These are phyloP conservation scores for Talaromyces nanjingensis DNA, from an alignment of 495 filamentous ascomycete species.

Conservation along the genomic window DNA sequence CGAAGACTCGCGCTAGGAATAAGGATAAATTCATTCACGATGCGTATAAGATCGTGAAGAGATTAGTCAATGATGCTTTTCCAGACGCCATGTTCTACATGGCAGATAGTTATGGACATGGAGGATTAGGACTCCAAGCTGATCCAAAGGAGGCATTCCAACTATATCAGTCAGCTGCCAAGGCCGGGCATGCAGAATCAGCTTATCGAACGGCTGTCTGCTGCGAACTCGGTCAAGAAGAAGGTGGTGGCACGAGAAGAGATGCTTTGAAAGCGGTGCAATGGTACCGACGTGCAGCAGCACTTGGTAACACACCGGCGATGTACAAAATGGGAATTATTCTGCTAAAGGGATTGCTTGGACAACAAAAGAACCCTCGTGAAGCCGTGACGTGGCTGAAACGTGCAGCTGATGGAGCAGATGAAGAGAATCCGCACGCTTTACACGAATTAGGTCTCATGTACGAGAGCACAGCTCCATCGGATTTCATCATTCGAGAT, in stretches of 20 bases:
- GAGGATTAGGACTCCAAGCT: conserved; percentile 57
- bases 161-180: conserved; percentile 90
- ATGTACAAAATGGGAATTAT: conserved; percentile 99
- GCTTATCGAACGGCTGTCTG: conserved; percentile 96
- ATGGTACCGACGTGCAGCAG: conserved; percentile 93
- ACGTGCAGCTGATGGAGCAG: conserved; percentile 81
- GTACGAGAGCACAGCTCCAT: conserved; percentile 63
- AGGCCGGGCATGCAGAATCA: conserved; percentile 72
- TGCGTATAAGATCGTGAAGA: conserved; percentile 85
- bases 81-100: conserved; percentile 90
- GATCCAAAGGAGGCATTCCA: conserved; percentile 88
- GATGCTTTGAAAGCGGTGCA: conserved; percentile 92
- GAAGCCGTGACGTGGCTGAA: conserved; percentile 90
- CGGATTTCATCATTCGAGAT: conserved; percentile 70
- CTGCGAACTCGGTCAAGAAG: conserved; percentile 92
- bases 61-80: conserved; percentile 60
- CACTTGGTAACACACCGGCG: conserved; percentile 81
- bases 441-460: conserved; percentile 86
- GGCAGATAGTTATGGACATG: conserved; percentile 82
- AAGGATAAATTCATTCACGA: conserved; percentile 81
- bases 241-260: conserved; percentile 83
- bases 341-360: conserved; percentile 84
- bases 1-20: conserved; percentile 63
- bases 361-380: conserved; percentile 72
- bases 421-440: conserved; percentile 88